These are phyloP conservation scores for Apiotrichum mycotoxinovorans DNA, from an alignment of 1,284 basidiomycete species.

Conservation along the genomic window DNA sequence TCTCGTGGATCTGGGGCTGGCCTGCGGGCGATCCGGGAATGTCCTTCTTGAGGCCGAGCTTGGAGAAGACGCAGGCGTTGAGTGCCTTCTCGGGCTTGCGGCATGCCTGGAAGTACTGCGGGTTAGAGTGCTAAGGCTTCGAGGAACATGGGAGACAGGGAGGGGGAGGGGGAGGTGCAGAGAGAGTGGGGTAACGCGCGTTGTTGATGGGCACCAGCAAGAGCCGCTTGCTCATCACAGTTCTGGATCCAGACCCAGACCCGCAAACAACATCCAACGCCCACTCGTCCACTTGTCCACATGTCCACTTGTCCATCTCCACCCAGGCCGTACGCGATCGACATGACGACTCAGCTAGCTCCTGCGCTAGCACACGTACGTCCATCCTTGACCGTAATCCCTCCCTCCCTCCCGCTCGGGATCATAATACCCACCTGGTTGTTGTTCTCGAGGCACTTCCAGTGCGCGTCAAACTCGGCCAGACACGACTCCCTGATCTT, in stretches of 20 bases:
- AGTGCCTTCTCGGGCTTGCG: conserved; percentile 83
- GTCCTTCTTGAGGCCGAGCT: conserved; percentile 84
- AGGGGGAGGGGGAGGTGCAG: no score
- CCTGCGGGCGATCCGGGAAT: conserved; percentile 88
- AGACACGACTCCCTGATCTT: conserved; percentile 93
- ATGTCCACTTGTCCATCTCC: no score
- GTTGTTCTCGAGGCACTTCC: conserved; percentile 89
- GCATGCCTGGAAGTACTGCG: conserved; percentile 83
- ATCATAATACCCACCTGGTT: conserved; percentile 71
- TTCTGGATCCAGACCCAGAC: no score
- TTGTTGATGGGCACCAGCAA: no score
- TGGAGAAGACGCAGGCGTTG: conserved; percentile 96
- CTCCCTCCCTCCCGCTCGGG: neutral
- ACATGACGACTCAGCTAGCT: no score
- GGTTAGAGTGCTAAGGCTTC: conserved; percentile 3
- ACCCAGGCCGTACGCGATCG: no score
- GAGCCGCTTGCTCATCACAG: no score
- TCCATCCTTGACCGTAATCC: neutral
- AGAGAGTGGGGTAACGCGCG: no score
- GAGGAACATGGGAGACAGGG: neutral
- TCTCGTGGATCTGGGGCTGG: conserved; percentile 83
- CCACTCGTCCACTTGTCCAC: no score
- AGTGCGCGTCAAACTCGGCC: conserved; percentile 85
- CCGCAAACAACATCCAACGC: no score
- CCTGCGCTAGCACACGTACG: neutral